Conservation (phyloP, 805 yeast genomes). For the Yamadazyma endophytica region DNA sequence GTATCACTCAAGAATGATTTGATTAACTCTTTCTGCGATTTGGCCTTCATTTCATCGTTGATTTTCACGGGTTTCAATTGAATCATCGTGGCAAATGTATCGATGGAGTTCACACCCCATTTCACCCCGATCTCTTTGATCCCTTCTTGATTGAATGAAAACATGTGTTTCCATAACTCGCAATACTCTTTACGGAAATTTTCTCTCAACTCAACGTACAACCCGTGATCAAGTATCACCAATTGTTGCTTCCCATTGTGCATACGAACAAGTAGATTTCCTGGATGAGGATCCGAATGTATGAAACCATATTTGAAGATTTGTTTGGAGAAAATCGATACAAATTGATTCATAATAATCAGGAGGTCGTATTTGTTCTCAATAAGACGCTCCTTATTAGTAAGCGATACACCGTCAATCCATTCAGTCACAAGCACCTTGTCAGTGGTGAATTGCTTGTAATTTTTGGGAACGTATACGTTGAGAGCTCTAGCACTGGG, state of each 20-base stretch:
- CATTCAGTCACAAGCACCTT: slow-evolving; percentile 66
- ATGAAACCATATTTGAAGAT: slow-evolving; percentile 64
- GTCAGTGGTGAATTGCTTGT: slow-evolving; percentile 39
- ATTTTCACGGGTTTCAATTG: slow-evolving; percentile 44
- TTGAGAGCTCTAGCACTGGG: slow-evolving; percentile 27
- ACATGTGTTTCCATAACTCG: slow-evolving; percentile 58
- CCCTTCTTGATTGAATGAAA: slow-evolving; percentile 46
- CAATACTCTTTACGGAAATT: slow-evolving; percentile 54
- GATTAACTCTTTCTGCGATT: slow-evolving; percentile 40
- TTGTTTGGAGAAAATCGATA: slow-evolving; percentile 51
- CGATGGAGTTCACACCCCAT: slow-evolving; percentile 73
- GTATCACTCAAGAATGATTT: slow-evolving; percentile 56
- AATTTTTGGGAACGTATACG: slow-evolving; percentile 55
- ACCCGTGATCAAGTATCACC: slow-evolving; percentile 72
- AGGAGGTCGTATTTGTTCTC: slow-evolving; percentile 35
- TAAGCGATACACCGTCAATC: slow-evolving; percentile 66
- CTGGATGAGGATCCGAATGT: slow-evolving; percentile 81
- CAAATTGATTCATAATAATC: slow-evolving; percentile 46
- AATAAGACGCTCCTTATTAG: slow-evolving; percentile 40
- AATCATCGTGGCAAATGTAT: slow-evolving; percentile 55
- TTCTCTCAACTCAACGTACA: slow-evolving; percentile 53
- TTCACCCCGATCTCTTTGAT: slow-evolving; percentile 44
- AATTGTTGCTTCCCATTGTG: slow-evolving; percentile 43
- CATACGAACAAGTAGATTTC: slow-evolving; percentile 54
- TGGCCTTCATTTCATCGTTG: slow-evolving; percentile 8